Evolutionary conservation across 108 stramenopile species (phyloP).

Genomic region (Mayamaea pseudoterrestris): DNA sequence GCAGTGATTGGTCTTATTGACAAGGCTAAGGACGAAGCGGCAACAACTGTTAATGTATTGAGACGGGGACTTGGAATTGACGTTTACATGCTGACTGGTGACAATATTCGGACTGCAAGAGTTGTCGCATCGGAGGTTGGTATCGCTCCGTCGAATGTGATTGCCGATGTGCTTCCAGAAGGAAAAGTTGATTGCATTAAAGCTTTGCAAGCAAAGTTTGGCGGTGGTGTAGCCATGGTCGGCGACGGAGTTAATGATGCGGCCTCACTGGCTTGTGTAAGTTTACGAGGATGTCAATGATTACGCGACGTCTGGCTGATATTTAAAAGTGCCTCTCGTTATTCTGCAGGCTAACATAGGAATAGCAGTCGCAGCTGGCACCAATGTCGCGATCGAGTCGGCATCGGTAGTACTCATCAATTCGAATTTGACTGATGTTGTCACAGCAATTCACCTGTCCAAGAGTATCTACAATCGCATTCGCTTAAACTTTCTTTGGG

Average conservation of each 20-base stretch:
- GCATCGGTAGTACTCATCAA: constrained; percentile 91
- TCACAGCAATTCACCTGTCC: constrained; percentile 81
- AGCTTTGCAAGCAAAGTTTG: constrained; percentile 50
- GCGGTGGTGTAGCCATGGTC: constrained; percentile 80
- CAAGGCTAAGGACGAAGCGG: constrained; percentile 62
- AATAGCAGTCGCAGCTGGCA: constrained; percentile 92
- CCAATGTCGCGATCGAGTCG: constrained; percentile 93
- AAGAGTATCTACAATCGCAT: constrained; percentile 85
- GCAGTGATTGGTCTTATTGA: constrained; percentile 83
- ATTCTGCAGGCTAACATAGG: constrained; percentile 92
- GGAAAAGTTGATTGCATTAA: constrained; percentile 65
- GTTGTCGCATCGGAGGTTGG: constrained; percentile 76
- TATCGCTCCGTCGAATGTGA: constrained; percentile 47
- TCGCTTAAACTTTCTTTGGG: constrained; percentile 41
- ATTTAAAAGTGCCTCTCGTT: constrained; percentile 84
- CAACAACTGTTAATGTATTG: constrained; percentile 49
- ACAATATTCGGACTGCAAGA: constrained; percentile 77
- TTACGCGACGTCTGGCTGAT: too few relatives aligned
- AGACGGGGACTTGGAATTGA: constrained; percentile 57
- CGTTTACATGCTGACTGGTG: constrained; percentile 97
- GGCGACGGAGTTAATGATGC: constrained; percentile 98
- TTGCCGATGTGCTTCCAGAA: constrained; percentile 82
- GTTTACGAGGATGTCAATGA: too few relatives aligned
- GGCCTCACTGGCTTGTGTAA: too few relatives aligned
- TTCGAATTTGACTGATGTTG: constrained; percentile 75